A percentile compares a stretch with the other conserved stretches of the same genome.
phyloP scores from a whole-genome alignment of 345 rosid species.

The Cardamine occulta region DNA sequence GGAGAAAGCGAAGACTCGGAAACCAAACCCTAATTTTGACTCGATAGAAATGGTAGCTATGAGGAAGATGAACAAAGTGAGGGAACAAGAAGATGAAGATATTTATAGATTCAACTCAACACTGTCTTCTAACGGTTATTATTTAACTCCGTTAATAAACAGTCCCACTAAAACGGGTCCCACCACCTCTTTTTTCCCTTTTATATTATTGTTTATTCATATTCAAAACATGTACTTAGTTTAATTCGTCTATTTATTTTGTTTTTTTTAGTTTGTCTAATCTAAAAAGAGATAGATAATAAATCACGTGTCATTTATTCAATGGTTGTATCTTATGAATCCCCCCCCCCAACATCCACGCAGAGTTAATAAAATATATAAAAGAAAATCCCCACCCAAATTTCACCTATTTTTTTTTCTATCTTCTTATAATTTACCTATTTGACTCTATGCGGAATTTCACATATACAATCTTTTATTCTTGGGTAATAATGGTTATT shows the following conservation, averaged over 20 bases:
- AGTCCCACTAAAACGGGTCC: conserved; percentile 35
- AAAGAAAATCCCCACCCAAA: conserved; percentile 16
- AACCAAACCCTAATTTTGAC: conserved; percentile 40
- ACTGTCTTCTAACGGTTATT: conserved; percentile 37
- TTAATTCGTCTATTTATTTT: conserved; percentile 21
- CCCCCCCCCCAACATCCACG: background rate
- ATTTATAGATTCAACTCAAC: conserved; percentile 45
- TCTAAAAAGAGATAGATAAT: background rate
- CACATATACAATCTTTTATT: too few species aligned
- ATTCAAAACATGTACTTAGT: conserved; percentile 4
- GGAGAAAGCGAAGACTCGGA: conserved; percentile 21
- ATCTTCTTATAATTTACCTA: conserved; percentile 3
- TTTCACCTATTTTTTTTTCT: conserved; percentile 32
- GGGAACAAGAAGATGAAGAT: conserved; percentile 22
- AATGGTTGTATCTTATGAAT: conserved; percentile 3
- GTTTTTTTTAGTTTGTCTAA: conserved; percentile 10
- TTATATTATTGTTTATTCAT: conserved; percentile 27
- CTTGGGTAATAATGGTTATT: too few species aligned
- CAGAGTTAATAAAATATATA: background rate
- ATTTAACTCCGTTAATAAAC: conserved; percentile 41
- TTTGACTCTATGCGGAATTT: conserved; percentile 12
- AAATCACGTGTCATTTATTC: conserved; percentile 16
- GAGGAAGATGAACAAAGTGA: conserved; percentile 17
- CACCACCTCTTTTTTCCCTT: conserved; percentile 7
- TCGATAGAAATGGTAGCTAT: conserved; percentile 12